A percentile compares a stretch with the other conserved stretches of the same genome.
Evolutionary conservation across 1,284 basidiomycete genomes (phyloP).

Genomic region (Quambalaria eucalypti): DNA sequence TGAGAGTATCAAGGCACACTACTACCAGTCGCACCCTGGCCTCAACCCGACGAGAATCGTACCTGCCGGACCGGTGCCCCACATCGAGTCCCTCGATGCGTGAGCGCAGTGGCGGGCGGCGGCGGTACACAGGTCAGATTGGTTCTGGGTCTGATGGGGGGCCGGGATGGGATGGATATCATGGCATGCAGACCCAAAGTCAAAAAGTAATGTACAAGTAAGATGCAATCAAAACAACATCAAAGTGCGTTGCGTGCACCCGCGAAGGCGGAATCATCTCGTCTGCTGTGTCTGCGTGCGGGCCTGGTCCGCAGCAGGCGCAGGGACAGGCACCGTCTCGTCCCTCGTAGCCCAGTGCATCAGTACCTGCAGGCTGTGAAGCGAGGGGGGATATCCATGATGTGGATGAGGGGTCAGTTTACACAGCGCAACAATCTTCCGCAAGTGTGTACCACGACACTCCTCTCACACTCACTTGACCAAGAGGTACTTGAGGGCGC

Average conservation of each 20-base stretch:
- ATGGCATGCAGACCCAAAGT: no score
- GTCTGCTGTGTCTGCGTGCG: background rate
- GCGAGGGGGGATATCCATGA: background rate
- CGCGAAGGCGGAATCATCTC: no score
- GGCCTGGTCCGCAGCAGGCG: no score
- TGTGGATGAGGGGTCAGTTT: no score
- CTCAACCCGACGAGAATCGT: conserved; percentile 41
- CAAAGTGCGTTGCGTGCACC: no score
- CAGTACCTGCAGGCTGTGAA: background rate
- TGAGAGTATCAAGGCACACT: conserved; percentile 51
- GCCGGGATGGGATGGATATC: no score
- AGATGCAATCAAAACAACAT: background rate
- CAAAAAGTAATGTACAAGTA: background rate
- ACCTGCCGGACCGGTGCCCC: conserved; percentile 32
- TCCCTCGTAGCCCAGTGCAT: background rate
- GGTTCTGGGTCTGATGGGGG: no score
- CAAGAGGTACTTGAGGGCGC: background rate
- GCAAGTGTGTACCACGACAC: background rate
- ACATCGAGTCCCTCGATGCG: conserved; percentile 29
- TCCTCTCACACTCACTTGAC: background rate
- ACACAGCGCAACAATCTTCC: no score
- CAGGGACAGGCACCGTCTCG: background rate
- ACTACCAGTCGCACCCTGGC: conserved; percentile 40
- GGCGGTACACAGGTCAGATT: no score
- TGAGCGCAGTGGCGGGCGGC: no score